These are phyloP conservation scores for Phytophthora sojae DNA, from an alignment of 352 stramenopile genomes.

Conservation along the genomic window DNA sequence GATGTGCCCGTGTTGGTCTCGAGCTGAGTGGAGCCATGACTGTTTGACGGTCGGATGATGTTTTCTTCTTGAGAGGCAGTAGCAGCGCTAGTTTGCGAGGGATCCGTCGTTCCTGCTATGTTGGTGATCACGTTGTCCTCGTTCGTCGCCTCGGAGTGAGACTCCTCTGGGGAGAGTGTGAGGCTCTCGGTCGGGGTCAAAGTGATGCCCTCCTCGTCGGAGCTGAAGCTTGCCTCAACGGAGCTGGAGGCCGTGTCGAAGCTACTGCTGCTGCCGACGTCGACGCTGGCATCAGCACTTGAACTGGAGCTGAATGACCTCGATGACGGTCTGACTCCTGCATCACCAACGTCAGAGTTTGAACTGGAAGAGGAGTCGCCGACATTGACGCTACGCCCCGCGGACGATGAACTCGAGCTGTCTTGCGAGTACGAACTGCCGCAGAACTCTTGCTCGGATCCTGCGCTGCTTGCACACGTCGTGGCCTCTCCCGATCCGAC, in stretches of 20 bases:
- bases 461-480: conserved; percentile 17
- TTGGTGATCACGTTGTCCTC: conserved; percentile 27
- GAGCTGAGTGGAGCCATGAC: conserved; percentile 22
- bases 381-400: conserved; percentile 6
- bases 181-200: conserved; percentile 2
- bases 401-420: conserved; percentile 10
- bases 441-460: conserved; percentile 25
- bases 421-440: conserved; percentile 5
- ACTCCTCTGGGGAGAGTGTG: conserved; percentile 6
- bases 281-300: conserved; percentile 2
- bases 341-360: conserved; percentile 14
- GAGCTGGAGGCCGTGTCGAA: conserved; percentile 4
- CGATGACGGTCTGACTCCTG: neutral
- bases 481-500: conserved; percentile 27
- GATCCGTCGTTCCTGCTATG: conserved; percentile 10
- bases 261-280: conserved; percentile 12
- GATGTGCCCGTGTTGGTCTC: conserved; percentile 33
- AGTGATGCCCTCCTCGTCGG: neutral
- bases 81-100: conserved; percentile 5
- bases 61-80: conserved; percentile 10
- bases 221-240: neutral
- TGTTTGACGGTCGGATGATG: conserved; percentile 28
- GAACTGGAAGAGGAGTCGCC: conserved; percentile 14
- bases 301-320: neutral
- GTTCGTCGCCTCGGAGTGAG: conserved; percentile 11